Evolutionary conservation across 371 early-diverging fungal genomes (phyloP).

Genomic region (Cokeromyces recurvatus): DNA sequence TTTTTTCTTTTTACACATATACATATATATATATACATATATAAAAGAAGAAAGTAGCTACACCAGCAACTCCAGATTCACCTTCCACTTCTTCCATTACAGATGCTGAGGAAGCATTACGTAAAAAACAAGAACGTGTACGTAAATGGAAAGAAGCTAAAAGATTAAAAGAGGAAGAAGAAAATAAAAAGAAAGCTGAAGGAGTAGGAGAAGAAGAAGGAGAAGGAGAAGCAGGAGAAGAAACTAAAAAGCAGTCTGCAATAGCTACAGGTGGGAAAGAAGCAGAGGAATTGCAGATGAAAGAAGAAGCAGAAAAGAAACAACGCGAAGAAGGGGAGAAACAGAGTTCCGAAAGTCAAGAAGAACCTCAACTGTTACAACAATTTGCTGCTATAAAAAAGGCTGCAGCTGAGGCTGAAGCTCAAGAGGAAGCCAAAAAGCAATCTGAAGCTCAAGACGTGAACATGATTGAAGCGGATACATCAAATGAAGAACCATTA

Average conservation of each 20-base stretch:
- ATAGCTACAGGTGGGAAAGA: slow-evolving; percentile 11
- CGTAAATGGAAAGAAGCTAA: slow-evolving; percentile 68
- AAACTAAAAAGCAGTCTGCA: slow-evolving; percentile 7
- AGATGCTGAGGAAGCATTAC: slow-evolving; percentile 57
- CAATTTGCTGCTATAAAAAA: slow-evolving; percentile 27
- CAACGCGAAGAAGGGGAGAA: slow-evolving; percentile 22
- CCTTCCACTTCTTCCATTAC: not conserved
- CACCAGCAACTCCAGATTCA: not conserved
- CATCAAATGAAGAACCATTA: slow-evolving; percentile 1
- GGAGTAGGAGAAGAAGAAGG: slow-evolving; percentile 10
- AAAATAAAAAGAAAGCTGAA: slow-evolving; percentile 17
- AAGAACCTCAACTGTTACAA: slow-evolving; percentile 18
- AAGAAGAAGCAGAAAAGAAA: slow-evolving; percentile 15
- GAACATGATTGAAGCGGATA: too few species aligned
- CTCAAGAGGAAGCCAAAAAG: not conserved
- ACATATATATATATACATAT: too few species aligned
- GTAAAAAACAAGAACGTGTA: slow-evolving; percentile 67
- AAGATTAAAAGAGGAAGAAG: slow-evolving; percentile 35
- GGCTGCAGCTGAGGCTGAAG: slow-evolving; percentile 17
- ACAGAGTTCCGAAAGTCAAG: slow-evolving; percentile 36
- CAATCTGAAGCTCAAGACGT: not conserved
- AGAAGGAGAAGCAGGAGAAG: not conserved
- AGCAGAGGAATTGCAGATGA: slow-evolving; percentile 9
- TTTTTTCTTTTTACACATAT: too few species aligned
- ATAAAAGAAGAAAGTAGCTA: not conserved